These are phyloP conservation scores for Diplocarpon mali DNA, from an alignment of 2,329 filamentous ascomycete genomes.

Conservation along the genomic window DNA sequence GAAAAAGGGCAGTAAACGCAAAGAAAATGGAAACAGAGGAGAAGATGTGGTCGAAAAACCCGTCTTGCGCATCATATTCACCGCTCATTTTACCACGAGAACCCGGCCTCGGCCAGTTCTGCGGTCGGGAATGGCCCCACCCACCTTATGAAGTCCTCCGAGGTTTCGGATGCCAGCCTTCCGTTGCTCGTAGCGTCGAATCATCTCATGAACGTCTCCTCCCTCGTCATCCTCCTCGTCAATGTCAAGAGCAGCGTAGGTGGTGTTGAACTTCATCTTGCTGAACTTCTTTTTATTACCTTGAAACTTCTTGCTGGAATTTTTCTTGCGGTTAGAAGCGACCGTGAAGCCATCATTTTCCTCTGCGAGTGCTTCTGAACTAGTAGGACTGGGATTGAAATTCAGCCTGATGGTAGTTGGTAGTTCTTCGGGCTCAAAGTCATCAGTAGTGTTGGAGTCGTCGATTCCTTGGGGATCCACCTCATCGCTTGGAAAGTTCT, in stretches of 20 bases:
- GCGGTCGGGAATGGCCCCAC: constrained; percentile 1
- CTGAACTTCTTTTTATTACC: constrained; percentile 2
- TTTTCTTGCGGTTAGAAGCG: constrained; percentile 1
- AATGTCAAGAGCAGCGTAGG: neutral
- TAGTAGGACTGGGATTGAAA: neutral
- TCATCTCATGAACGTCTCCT: constrained; percentile 7
- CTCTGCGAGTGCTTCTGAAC: neutral
- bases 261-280: neutral
- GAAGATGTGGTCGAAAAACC: constrained; percentile 1
- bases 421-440: neutral
- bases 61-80: neutral
- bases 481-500: constrained; percentile 4
- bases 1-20: neutral
- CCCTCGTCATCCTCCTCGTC: constrained; percentile 4
- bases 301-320: neutral
- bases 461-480: neutral
- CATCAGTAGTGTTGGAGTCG: neutral
- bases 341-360: constrained; percentile 4
- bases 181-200: constrained; percentile 5
- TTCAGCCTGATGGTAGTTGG: neutral
- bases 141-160: neutral
- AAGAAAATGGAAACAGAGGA: neutral
- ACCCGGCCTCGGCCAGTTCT: neutral
- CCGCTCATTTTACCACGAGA: constrained; percentile 2
- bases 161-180: constrained; percentile 4